A percentile compares a stretch with the other conserved stretches of the same genome.
Conservation (phyloP, 257 asterid genomes). For the Solanum phureja region DNA sequence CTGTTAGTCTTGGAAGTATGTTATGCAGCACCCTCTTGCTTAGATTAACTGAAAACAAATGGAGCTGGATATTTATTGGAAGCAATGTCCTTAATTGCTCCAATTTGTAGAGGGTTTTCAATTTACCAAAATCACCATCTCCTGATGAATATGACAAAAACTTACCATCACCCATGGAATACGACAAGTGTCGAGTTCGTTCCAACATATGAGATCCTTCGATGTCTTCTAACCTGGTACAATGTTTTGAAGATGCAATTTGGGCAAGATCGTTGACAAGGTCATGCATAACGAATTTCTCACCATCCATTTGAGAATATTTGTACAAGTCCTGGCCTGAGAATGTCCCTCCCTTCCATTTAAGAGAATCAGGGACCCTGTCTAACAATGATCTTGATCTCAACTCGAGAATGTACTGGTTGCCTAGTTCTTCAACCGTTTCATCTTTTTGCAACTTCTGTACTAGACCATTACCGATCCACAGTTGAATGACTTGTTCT, state of each 20-base stretch:
- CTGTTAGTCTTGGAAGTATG: neutral
- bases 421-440: neutral
- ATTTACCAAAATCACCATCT: neutral
- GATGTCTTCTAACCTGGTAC: neutral
- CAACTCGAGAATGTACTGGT: neutral
- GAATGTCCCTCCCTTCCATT: neutral
- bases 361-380: neutral
- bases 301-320: too few species aligned
- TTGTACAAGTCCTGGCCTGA: neutral
- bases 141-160: fast-evolving
- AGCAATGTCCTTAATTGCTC: neutral
- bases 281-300: neutral
- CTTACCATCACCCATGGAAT: neutral
- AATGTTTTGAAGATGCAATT: neutral
- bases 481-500: neutral
- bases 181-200: neutral
- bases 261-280: constrained; percentile 7
- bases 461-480: constrained; percentile 5
- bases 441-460: neutral
- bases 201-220: too few species aligned
- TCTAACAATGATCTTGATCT: neutral
- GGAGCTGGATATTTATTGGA: neutral
- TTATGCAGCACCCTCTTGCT: neutral
- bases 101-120: neutral
- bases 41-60: neutral